A percentile compares a stretch with the other conserved stretches of the same genome.
Conservation (phyloP, 495 filamentous ascomycete species). For the Xylaria flabelliformis region DNA sequence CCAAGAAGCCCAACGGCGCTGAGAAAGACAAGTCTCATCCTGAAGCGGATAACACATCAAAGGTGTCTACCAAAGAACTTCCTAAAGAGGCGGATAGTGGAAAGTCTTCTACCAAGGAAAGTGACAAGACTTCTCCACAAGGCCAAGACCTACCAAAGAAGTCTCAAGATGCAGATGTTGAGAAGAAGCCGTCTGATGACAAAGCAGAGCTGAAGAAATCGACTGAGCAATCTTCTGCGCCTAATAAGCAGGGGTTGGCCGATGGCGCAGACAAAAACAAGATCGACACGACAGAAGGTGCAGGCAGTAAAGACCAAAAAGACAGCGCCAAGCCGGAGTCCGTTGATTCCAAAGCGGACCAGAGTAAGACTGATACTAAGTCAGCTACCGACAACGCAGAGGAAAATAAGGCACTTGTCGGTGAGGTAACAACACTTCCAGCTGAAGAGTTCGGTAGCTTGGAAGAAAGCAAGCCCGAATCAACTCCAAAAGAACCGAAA, state of each 20-base stretch:
- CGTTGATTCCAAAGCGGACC: neutral
- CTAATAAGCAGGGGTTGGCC: neutral
- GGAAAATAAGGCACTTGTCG: neutral
- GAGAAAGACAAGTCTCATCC: neutral
- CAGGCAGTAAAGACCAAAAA: neutral
- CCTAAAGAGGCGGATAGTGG: too few relatives aligned
- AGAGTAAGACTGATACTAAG: neutral
- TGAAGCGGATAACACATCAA: neutral
- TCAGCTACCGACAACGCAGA: neutral
- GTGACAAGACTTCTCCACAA: neutral
- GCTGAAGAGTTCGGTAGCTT: neutral
- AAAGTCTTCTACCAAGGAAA: neutral
- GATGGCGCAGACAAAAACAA: neutral
- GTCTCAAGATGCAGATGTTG: neutral
- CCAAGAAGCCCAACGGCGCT: neutral
- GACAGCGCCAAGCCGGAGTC: neutral
- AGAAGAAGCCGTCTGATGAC: neutral
- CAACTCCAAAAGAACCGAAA: neutral
- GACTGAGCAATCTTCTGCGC: neutral
- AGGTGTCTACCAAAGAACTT: neutral
- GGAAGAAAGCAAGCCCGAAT: neutral
- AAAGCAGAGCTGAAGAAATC: neutral
- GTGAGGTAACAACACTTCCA: neutral
- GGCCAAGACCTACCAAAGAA: neutral
- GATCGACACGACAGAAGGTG: neutral